phyloP scores from a whole-genome alignment of 768 basidiomycete genomes.

The Coprinopsis cinerea region DNA sequence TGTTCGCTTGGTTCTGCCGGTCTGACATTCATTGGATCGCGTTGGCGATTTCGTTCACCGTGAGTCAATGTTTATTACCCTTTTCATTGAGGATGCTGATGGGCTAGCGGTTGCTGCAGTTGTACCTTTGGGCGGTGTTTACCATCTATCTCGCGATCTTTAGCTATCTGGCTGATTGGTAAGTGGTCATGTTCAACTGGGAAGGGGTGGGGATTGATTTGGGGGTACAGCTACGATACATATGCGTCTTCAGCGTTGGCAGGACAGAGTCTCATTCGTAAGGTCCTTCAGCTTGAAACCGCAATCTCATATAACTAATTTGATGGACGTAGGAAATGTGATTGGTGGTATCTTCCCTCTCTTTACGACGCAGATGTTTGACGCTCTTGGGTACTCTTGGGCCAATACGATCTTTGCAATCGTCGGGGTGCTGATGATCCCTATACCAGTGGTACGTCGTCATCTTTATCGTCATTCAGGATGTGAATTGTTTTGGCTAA shows the following conservation, averaged over 20 bases:
- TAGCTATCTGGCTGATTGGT: slow-evolving; percentile 57
- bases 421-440: slow-evolving; percentile 40
- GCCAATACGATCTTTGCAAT: slow-evolving; percentile 46
- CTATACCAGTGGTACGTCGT: slow-evolving; percentile 42
- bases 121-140: slow-evolving; percentile 42
- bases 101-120: slow-evolving; percentile 18
- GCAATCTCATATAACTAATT: not conserved
- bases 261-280: slow-evolving; percentile 52
- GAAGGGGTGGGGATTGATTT: not conserved
- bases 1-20: slow-evolving; percentile 61
- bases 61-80: slow-evolving; percentile 13
- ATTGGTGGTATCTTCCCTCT: slow-evolving; percentile 46
- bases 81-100: not conserved
- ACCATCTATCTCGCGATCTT: slow-evolving; percentile 52
- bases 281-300: slow-evolving; percentile 16
- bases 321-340: slow-evolving; percentile 32
- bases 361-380: slow-evolving; percentile 53
- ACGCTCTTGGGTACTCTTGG: slow-evolving; percentile 47
- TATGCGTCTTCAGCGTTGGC: slow-evolving; percentile 62
- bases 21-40: slow-evolving; percentile 51
- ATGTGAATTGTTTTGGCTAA: not conserved
- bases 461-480: not conserved
- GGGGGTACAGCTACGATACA: slow-evolving; percentile 30
- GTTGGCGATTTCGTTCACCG: slow-evolving; percentile 42
- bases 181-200: slow-evolving; percentile 12